Conservation (phyloP, 371 early-diverging fungal genomes). For the Actinomucor elegans region DNA sequence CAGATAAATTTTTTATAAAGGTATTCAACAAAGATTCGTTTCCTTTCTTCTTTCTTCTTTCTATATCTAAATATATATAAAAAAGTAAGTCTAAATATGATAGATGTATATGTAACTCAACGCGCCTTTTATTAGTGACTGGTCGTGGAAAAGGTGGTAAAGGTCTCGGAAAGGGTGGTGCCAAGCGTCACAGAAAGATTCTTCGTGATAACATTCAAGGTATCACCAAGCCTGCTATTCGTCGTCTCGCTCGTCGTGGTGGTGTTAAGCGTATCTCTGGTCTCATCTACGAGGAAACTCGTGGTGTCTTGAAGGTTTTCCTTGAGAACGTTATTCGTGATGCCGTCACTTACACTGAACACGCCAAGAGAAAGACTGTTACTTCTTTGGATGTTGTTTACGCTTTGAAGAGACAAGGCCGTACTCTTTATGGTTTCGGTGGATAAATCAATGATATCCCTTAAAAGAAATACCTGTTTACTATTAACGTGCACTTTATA, state of each 20-base stretch:
- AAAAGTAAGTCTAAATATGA: slow-evolving; percentile 6
- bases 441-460: slow-evolving; percentile 30
- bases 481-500: no score
- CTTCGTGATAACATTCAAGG: slow-evolving; percentile 97
- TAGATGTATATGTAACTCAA: not conserved
- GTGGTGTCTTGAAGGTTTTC: slow-evolving; percentile 95
- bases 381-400: slow-evolving; percentile 93
- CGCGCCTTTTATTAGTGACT: slow-evolving; percentile 50
- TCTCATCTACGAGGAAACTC: slow-evolving; percentile 97
- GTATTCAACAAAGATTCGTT: slow-evolving; percentile 1
- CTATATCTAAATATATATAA: slow-evolving; percentile 1
- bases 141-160: slow-evolving; percentile 97
- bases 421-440: slow-evolving; percentile 80
- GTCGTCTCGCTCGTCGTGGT: slow-evolving; percentile 99
- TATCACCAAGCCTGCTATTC: slow-evolving; percentile 99
- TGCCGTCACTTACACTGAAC: slow-evolving; percentile 99
- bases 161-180: slow-evolving; percentile 95
- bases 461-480: not conserved
- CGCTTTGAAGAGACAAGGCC: slow-evolving; percentile 98
- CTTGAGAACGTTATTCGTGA: slow-evolving; percentile 98
- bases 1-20: not conserved
- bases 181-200: slow-evolving; percentile 99
- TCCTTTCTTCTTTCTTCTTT: slow-evolving; percentile 5
- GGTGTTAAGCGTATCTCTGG: slow-evolving; percentile 99
- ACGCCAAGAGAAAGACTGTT: slow-evolving; percentile 99